Base-by-base conservation (phyloP, 2,329 filamentous ascomycete species). In the Fusarium falciforme region DNA sequence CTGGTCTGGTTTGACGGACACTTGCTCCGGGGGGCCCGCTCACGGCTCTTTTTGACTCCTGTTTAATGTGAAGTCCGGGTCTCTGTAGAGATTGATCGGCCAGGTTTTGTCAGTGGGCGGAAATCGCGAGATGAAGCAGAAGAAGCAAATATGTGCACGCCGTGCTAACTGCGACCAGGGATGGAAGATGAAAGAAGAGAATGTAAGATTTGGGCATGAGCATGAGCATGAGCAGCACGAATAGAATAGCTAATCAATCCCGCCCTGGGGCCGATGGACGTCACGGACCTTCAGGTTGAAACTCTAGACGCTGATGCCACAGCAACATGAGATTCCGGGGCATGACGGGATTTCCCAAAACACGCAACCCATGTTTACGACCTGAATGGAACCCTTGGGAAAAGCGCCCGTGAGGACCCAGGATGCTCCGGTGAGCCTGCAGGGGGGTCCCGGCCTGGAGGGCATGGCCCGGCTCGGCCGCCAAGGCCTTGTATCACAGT, bases 321-420 rank as follows among this genome's bases (percentile, higher is more conserved):
- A 36, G 70, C 71, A 73, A 73, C 71, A 52, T 47, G 3, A 49
- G 31, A 36, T 57, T 33, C 54, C 10, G 44, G 60, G 38, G 36
- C 58, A 60, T 71, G 35, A 68, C 25, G 44, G 49, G 35, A 58
- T n/a, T 52, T 52, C 47, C 47, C 69, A 60, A 61, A 58, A 68
- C 70, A 67, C 54, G 58, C 66, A 73, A 72, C 47, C 61, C 42
- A 64, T 17, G 47, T 70, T 64, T 64, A 63, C 54, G 35, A 38
- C 40, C 40, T 52, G 36, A 27, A 25, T 20, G 36, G 16, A 52
- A 63, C 44, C 16, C 29, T 38, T 29, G 20, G 31, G 38, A 67
- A 40, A 70, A 36, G 65, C 71, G 16, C 70, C 63, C 11, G 25
- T 62, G 36, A 55, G 14, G 52, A 6, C 31, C 52, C 16, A 40